Conservation (phyloP, 805 yeast genomes). For the Komagataella phaffii region DNA sequence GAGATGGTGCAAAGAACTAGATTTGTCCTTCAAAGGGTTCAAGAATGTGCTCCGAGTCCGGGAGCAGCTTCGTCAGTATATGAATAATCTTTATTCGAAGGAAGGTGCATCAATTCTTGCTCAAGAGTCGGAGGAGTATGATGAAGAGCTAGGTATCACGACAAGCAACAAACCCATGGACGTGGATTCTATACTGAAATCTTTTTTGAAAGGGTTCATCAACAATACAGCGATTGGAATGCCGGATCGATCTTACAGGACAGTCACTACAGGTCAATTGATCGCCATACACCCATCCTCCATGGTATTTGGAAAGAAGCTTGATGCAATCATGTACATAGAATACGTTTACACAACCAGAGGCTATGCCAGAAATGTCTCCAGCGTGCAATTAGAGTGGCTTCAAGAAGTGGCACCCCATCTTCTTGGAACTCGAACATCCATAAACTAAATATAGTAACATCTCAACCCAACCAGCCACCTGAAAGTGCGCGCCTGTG, state of each 20-base stretch:
- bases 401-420: conserved; percentile 71
- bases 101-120: conserved; percentile 18
- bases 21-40: conserved; percentile 68
- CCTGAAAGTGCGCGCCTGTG: background rate
- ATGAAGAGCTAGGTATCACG: conserved; percentile 4
- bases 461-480: conserved; percentile 6
- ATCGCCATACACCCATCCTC: conserved; percentile 89
- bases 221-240: conserved; percentile 85
- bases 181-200: conserved; percentile 48
- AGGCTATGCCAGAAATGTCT: conserved; percentile 87
- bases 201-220: conserved; percentile 76
- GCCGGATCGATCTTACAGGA: conserved; percentile 88
- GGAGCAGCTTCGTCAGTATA: conserved; percentile 59
- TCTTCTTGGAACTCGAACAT: conserved; percentile 28
- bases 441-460: conserved; percentile 15
- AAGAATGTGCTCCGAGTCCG: conserved; percentile 65
- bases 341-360: conserved; percentile 90
- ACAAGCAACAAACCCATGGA: conserved; percentile 23
- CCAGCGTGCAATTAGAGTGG: conserved; percentile 74
- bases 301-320: conserved; percentile 63
- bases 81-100: conserved; percentile 31
- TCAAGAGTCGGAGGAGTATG: conserved; percentile 15
- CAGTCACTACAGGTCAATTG: conserved; percentile 72
- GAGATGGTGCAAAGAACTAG: conserved; percentile 75
- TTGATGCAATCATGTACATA: conserved; percentile 85